These are phyloP conservation scores for Zelopaecilomyces penicillatus DNA, from an alignment of 2,329 filamentous ascomycete genomes.

Conservation along the genomic window DNA sequence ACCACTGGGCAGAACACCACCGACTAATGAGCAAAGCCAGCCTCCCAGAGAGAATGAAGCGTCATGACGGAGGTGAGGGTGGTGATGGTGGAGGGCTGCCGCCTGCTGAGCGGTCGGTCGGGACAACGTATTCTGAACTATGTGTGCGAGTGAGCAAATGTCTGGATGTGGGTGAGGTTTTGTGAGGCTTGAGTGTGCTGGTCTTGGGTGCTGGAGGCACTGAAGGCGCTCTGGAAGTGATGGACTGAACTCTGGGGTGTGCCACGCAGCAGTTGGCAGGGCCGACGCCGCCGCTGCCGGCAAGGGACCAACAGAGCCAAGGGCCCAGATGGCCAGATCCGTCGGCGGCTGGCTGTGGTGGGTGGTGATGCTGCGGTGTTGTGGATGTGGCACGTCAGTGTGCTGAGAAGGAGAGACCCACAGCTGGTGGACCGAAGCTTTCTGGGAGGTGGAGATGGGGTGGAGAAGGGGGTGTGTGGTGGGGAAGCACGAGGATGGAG, in stretches of 20 bases:
- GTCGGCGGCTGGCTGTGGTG: constrained; percentile 11
- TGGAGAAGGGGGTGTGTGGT: not conserved
- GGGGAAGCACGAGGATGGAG: not conserved
- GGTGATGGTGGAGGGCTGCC: too few species aligned
- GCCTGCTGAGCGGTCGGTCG: too few species aligned
- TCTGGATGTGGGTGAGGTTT: too few species aligned
- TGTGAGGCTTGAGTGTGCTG: too few species aligned
- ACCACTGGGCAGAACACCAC: too few species aligned
- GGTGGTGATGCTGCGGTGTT: constrained; percentile 3
- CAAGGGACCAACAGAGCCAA: constrained; percentile 1
- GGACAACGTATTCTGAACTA: too few species aligned
- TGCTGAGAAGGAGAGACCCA: not conserved
- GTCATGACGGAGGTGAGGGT: too few species aligned
- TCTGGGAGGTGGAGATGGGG: not conserved
- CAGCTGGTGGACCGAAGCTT: not conserved
- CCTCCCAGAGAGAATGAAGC: too few species aligned
- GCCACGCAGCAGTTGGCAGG: constrained; percentile 1
- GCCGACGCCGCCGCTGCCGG: constrained; percentile 1
- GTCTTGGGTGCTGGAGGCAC: too few species aligned
- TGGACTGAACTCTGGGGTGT: not conserved
- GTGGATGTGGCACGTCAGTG: constrained; percentile 3
- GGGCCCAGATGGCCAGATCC: constrained; percentile 12
- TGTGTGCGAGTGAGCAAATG: too few species aligned
- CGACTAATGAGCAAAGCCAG: too few species aligned
- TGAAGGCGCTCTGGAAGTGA: too few species aligned